phyloP scores from a whole-genome alignment of 2,329 filamentous ascomycete species.

The Aspergillus piperis region DNA sequence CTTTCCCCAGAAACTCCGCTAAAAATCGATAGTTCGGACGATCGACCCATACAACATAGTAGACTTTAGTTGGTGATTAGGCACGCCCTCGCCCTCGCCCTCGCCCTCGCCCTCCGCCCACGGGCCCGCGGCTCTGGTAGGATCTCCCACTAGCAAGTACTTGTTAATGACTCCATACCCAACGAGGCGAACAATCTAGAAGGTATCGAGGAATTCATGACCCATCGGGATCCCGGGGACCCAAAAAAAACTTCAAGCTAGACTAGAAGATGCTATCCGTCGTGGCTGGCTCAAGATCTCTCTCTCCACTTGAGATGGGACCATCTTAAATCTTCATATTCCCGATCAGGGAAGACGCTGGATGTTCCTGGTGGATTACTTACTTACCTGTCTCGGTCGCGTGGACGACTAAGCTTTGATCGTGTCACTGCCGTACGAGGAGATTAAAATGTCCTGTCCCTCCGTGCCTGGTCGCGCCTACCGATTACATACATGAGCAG shows the following conservation, averaged over 20 bases:
- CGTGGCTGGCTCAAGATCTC: not conserved
- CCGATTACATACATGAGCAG: slow-evolving; percentile 1
- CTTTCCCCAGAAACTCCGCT: not conserved
- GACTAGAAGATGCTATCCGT: not conserved
- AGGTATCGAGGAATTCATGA: not conserved
- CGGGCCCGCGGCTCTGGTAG: slow-evolving; percentile 11
- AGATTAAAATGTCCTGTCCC: not conserved
- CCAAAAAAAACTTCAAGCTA: not conserved
- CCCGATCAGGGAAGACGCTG: not conserved
- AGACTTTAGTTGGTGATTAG: too few species aligned
- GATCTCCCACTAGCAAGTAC: slow-evolving; percentile 12
- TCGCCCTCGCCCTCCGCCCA: not conserved
- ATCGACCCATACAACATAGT: slow-evolving; percentile 16
- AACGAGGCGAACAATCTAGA: not conserved
- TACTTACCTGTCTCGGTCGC: not conserved
- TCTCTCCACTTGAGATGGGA: not conserved
- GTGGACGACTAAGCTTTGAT: slow-evolving; percentile 7
- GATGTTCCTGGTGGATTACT: not conserved
- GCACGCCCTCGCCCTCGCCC: not conserved
- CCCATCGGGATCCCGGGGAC: not conserved
- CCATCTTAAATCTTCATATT: not conserved
- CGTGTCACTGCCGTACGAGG: not conserved
- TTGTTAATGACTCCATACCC: not conserved
- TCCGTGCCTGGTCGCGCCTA: not conserved
- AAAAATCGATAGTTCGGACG: slow-evolving; percentile 18